Base-by-base conservation (phyloP, 352 stramenopile genomes). In the Albugo candida region DNA sequence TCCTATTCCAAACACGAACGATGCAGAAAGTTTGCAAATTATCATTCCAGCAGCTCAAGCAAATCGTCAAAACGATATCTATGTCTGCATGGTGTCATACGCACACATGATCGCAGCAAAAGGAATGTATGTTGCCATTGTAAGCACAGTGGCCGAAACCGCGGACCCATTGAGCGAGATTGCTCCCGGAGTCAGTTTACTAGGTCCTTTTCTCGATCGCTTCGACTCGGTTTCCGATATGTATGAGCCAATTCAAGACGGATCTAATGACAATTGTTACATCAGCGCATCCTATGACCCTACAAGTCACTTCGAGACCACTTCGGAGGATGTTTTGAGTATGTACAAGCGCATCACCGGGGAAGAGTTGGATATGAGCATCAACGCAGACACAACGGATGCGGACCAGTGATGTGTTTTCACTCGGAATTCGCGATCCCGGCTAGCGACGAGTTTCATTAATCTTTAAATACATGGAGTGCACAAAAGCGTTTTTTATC, bases 101-200 rank as follows among this genome's bases (percentile, higher is more conserved):
- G 74, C 81, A 14, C 92, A 98, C 62, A 87, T 92, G 45, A 94
- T 99, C 36, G 85, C 91, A 18, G 83, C 94, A 11, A 78, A 85
- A 60, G 94, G 94, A 54, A 96, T 97, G 61, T 99, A 98, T 66
- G 88, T 99, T 51, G 94, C 94, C 39, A 99, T 99, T 57, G 93
- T 97, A 41, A 97, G 86, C 34, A 99, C 95, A 20, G 91, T 95
- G 12, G 92, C 95, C 5, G 95, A 99, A 74, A 98, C 94, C 5
- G 65, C 65, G 52, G 77, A 97, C 50, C 94, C 96, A 17, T 66
- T 97, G 44, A 62, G 85, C 47, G 96, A 99, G 71, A 70, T 99
- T 13, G 70, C 82, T 37, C 74, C 85, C 11, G 95, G 88, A 51
- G 81, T 99, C 46, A 89, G 95, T 52, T 68, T 99, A 34, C 64